Conservation (phyloP, 257 asterid species). For the Capsicum chinense region DNA sequence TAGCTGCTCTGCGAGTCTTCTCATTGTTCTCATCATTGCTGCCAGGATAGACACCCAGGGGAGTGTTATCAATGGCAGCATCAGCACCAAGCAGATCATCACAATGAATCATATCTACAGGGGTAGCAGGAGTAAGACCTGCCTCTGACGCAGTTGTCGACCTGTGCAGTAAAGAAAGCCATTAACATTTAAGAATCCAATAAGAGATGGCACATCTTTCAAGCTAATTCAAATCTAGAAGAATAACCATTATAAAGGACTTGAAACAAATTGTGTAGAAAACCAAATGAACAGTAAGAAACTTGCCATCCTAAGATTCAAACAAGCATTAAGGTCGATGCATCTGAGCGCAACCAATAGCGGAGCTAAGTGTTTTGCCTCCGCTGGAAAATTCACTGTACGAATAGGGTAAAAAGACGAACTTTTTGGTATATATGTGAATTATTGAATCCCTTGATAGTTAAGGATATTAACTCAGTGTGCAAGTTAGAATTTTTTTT, state of each 20-base stretch:
- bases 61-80: slow-evolving; percentile 58
- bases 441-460: slow-evolving; percentile 23
- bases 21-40: slow-evolving; percentile 46
- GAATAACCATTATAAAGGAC: not conserved
- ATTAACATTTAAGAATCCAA: not conserved
- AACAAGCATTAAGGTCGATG: not conserved
- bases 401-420: not conserved
- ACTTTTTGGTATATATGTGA: not conserved
- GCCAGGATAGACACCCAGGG: slow-evolving; percentile 45
- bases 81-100: slow-evolving; percentile 68
- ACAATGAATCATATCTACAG: slow-evolving; percentile 65
- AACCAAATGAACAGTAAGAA: slow-evolving; percentile 7
- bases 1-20: slow-evolving; percentile 80
- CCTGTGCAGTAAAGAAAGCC: slow-evolving; percentile 50
- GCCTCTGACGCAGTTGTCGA: slow-evolving; percentile 80
- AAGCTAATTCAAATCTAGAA: not conserved
- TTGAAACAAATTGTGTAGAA: not conserved
- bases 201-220: not conserved
- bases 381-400: not conserved
- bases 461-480: not conserved
- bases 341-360: not conserved
- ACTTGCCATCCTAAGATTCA: slow-evolving; percentile 20
- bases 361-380: not conserved
- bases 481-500: not conserved
- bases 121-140: slow-evolving; percentile 61